A percentile compares a stretch with the other conserved stretches of the same genome.
phyloP scores from a whole-genome alignment of 225 moss, liverwort and hornwort species.

The Takakia lepidozioides region DNA sequence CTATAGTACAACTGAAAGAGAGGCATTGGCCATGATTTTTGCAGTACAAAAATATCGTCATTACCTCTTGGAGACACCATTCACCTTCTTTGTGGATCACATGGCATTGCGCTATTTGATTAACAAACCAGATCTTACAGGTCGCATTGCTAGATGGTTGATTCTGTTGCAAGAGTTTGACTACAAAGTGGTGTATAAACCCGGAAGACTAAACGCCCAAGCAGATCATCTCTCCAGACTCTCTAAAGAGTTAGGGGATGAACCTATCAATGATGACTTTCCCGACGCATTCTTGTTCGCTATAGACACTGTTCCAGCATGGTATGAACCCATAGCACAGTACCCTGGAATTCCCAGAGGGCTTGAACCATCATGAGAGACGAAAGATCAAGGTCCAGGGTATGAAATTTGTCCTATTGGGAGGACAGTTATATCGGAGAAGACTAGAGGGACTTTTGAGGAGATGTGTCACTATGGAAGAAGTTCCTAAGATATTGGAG shows the following conservation, averaged over 20 bases:
- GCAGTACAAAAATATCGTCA: not conserved
- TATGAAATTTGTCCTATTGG: not conserved
- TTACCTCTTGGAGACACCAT: not conserved
- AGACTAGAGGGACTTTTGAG: too few species aligned
- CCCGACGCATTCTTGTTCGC: not conserved
- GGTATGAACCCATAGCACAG: slow-evolving; percentile 6
- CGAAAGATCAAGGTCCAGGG: not conserved
- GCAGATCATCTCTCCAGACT: slow-evolving; percentile 9
- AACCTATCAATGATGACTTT: not conserved
- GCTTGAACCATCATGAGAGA: not conserved
- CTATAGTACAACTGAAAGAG: slow-evolving; percentile 1
- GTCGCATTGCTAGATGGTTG: slow-evolving; percentile 4
- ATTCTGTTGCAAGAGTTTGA: slow-evolving; percentile 1
- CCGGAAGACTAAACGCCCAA: slow-evolving; percentile 1
- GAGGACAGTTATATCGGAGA: not conserved
- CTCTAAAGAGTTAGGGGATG: not conserved
- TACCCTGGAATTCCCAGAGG: not conserved
- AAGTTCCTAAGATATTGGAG: not conserved
- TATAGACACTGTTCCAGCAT: not conserved
- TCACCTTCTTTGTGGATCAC: slow-evolving; percentile 6
- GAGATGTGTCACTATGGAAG: not conserved
- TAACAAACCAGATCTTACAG: slow-evolving; percentile 4
- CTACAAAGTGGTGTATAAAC: slow-evolving; percentile 3
- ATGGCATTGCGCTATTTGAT: slow-evolving; percentile 5
- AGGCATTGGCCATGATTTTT: not conserved